Percentiles rank a stretch among this genome's conserved stretches.
Conservation (phyloP, 176 grass and related monocot genomes). For the Avena sativa region DNA sequence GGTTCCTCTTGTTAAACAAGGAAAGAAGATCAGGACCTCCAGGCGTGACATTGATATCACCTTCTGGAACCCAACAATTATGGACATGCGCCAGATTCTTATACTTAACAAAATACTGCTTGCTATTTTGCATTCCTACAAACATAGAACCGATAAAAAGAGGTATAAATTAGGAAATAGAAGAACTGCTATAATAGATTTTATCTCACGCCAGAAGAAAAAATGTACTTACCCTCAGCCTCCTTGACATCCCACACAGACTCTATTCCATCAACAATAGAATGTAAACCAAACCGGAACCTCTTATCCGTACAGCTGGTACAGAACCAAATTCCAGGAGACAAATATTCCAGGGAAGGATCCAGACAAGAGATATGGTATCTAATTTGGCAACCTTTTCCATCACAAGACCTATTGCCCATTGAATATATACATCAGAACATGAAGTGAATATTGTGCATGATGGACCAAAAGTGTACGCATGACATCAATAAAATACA, state of each 20-base stretch:
- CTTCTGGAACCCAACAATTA: constrained; percentile 84
- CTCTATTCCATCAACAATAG: constrained; percentile 69
- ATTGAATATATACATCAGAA: constrained; percentile 22
- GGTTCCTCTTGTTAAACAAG: constrained; percentile 63
- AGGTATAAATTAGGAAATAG: constrained; percentile 15
- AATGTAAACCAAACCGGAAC: constrained; percentile 68
- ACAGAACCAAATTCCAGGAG: constrained; percentile 74
- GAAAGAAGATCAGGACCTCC: constrained; percentile 57
- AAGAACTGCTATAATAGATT: constrained; percentile 4
- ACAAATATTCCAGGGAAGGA: constrained; percentile 53
- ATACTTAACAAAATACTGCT: constrained; percentile 83
- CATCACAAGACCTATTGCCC: constrained; percentile 68
- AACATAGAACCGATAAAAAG: constrained; percentile 28
- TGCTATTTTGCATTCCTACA: constrained; percentile 59
- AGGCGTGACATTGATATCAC: constrained; percentile 51
- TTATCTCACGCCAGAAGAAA: not conserved
- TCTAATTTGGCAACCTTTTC: constrained; percentile 67
- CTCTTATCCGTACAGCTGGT: constrained; percentile 65
- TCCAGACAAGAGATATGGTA: constrained; percentile 86
- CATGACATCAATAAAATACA: constrained; percentile 43
- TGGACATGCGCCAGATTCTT: constrained; percentile 85
- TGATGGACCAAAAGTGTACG: constrained; percentile 52
- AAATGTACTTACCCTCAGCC: constrained; percentile 69
- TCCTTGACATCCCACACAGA: constrained; percentile 85
- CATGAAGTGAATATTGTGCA: constrained; percentile 49